Evolutionary conservation across 306 rosid genomes (phyloP).

Genomic region (Casuarina glauca): DNA sequence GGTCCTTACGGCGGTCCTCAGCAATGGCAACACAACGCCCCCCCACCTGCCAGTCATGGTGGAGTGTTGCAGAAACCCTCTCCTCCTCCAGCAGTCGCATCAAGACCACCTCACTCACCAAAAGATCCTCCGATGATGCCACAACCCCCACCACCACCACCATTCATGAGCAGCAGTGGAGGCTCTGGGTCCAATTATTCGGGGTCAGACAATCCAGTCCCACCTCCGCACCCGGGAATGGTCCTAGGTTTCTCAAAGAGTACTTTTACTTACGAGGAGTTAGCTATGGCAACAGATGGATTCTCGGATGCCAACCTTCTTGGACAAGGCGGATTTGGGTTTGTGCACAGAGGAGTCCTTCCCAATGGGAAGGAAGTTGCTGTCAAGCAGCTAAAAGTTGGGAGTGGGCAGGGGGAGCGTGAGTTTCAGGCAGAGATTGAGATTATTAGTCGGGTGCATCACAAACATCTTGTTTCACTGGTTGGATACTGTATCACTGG

Average conservation of each 20-base stretch:
- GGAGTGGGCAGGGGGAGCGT: conserved; percentile 97
- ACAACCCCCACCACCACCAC: conserved; percentile 36
- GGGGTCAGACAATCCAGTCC: conserved; percentile 59
- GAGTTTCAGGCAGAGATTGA: conserved; percentile 98
- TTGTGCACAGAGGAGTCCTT: conserved; percentile 85
- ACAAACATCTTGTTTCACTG: conserved; percentile 89
- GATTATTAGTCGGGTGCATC: conserved; percentile 96
- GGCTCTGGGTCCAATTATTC: conserved; percentile 91
- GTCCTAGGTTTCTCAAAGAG: conserved; percentile 68
- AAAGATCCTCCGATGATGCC: not conserved
- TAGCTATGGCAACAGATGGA: conserved; percentile 89
- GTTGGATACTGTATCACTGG: conserved; percentile 94
- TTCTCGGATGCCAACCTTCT: conserved; percentile 95
- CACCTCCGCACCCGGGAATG: conserved; percentile 75
- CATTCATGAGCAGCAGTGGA: conserved; percentile 70
- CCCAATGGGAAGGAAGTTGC: conserved; percentile 98
- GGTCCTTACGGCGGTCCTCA: conserved; percentile 62
- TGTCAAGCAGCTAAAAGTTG: conserved; percentile 88
- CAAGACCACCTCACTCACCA: conserved; percentile 57
- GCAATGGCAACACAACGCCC: conserved; percentile 65
- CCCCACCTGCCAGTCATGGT: conserved; percentile 59
- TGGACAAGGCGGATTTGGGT: conserved; percentile 97
- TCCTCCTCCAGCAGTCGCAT: conserved; percentile 53
- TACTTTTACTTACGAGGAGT: conserved; percentile 73
- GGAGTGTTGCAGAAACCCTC: conserved; percentile 56